Conservation (phyloP, 768 basidiomycete genomes). For the Amanita pallidorosea region DNA sequence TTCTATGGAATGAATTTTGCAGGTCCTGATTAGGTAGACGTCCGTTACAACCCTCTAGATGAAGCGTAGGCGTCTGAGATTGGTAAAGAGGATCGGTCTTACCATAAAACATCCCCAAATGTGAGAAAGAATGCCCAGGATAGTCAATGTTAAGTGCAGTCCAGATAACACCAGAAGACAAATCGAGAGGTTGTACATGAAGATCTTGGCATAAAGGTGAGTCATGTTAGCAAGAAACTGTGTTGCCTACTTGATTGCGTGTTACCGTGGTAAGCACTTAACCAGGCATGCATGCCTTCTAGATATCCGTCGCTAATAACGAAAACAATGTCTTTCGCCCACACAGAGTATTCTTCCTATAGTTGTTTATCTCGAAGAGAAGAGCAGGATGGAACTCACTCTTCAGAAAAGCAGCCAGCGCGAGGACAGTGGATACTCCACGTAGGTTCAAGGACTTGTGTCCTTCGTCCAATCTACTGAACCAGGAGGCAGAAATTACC, state of each 20-base stretch:
- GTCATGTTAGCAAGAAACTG: not conserved
- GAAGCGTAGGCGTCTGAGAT: conserved; percentile 2
- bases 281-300: conserved; percentile 91
- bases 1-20: conserved; percentile 67
- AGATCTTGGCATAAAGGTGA: conserved; percentile 37
- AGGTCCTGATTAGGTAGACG: conserved; percentile 94
- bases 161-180: conserved; percentile 88
- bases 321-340: conserved; percentile 92
- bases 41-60: conserved; percentile 85
- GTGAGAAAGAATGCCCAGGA: conserved; percentile 92
- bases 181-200: conserved; percentile 44
- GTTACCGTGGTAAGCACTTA: conserved; percentile 70
- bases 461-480: conserved; percentile 52
- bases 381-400: conserved; percentile 31
- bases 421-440: conserved; percentile 76
- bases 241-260: conserved; percentile 45
- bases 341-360: conserved; percentile 65
- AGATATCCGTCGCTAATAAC: conserved; percentile 82
- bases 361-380: conserved; percentile 1
- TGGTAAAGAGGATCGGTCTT: not conserved
- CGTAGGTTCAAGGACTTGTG: conserved; percentile 63
- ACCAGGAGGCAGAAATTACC: conserved; percentile 86
- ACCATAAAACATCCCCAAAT: conserved; percentile 95
- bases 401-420: conserved; percentile 77
- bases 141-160: conserved; percentile 92